Evolutionary conservation across 331 rosid genomes (phyloP), one percentile per base, ranked within the genome.

Genomic region (Erythrophleum ivorense): DNA sequence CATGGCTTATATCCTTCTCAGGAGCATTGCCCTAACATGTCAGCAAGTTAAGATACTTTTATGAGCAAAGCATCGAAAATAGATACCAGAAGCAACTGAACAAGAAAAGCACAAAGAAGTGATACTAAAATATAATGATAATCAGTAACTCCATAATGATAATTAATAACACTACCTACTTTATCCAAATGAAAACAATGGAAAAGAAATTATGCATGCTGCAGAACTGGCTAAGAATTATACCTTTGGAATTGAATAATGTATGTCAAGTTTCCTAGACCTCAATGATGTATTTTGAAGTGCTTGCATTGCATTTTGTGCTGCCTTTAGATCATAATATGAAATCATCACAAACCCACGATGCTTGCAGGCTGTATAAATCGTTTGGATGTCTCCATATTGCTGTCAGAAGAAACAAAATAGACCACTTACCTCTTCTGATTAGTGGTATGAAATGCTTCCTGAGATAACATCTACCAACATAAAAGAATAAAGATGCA

Each of bases 171-270:
- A 45, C 59, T 50, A 41, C 69, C 73, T 77, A 45, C 45, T 68
- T 53, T 48, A 46, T 38, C 74, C 53, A 77, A 73, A 54, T 76
- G 73, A 48, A 55, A 75, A 76, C 11, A 21, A 79, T 54, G 57
- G 72, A 71, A 76, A 82, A 75, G 67, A 14, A 79, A 87, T 79
- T 48, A 59, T 60, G 71, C 79, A 78, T 62, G 70, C 63, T 71
- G 59, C 59, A 71, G 55, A 82, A 62, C 64, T 71, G 64, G 69
- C 11, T 40, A 57, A 40, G 40, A 74, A 38, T 58, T 59, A 31
- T 88, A 93, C 97, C 94, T 93, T 93, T 21, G 96, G 96, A 82
- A 93, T 84, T 58, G 94, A 93, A 85, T 88, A 93, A 78, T 91
- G 96, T 76, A 93, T 90, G 84, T 93, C 94, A 14, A 93, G 96